phyloP scores from a whole-genome alignment of 169 alveolate species.

The Plasmodium blacklocki region DNA sequence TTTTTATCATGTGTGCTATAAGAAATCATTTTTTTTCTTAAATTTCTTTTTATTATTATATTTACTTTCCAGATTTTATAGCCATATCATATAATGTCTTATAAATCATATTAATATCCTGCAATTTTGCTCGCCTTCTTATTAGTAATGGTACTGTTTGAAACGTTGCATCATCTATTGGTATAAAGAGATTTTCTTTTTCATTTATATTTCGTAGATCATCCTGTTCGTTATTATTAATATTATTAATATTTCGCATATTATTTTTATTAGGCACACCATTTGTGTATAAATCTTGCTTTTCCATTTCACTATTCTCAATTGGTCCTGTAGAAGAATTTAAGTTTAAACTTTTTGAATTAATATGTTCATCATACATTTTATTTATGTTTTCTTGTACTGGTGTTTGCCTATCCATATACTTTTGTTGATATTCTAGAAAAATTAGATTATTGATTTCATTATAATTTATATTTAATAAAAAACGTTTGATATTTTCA shows the following conservation, averaged over 20 bases:
- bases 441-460: slow-evolving; percentile 37
- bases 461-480: slow-evolving; percentile 51
- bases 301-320: slow-evolving; percentile 4
- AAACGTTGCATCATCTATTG: slow-evolving; percentile 79
- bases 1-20: background rate
- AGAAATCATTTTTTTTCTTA: too few relatives aligned
- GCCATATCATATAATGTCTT: slow-evolving; percentile 79
- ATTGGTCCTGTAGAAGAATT: slow-evolving; percentile 9
- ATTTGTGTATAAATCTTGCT: background rate
- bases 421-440: slow-evolving; percentile 22
- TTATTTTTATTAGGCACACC: slow-evolving; percentile 5
- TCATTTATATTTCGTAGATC: slow-evolving; percentile 7
- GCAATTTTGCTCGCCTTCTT: slow-evolving; percentile 83
- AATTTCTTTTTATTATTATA: background rate
- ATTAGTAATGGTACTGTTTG: slow-evolving; percentile 82
- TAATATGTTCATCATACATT: slow-evolving; percentile 5
- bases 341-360: background rate
- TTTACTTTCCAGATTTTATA: slow-evolving; percentile 79
- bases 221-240: too few relatives aligned
- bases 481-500: slow-evolving; percentile 59
- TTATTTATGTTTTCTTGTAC: background rate
- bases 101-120: slow-evolving; percentile 80
- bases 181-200: slow-evolving; percentile 13
- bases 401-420: slow-evolving; percentile 5
- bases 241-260: background rate